These are phyloP conservation scores for Collybia mongolica DNA, from an alignment of 768 basidiomycete species.

Conservation along the genomic window DNA sequence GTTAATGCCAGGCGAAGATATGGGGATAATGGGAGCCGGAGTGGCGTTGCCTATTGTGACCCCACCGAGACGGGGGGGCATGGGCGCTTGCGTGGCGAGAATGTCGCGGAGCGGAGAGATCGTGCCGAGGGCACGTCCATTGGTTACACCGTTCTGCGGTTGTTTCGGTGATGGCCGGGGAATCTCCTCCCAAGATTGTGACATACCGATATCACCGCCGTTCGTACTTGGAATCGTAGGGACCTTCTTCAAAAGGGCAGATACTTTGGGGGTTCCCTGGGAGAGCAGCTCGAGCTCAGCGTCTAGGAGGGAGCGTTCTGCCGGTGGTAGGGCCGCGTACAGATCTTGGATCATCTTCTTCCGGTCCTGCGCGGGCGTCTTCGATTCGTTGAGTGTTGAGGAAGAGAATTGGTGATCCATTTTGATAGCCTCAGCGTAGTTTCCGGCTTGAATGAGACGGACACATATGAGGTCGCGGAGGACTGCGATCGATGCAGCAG, in stretches of 20 bases:
- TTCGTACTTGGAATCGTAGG: slow-evolving; percentile 15
- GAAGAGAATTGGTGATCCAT: slow-evolving; percentile 64
- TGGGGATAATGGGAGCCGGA: slow-evolving; percentile 15
- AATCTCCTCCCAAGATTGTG: slow-evolving; percentile 68
- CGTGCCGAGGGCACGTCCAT: slow-evolving; percentile 11
- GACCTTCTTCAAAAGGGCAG: slow-evolving; percentile 3
- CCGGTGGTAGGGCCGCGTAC: slow-evolving; percentile 57
- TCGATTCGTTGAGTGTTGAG: slow-evolving; percentile 35
- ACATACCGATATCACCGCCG: slow-evolving; percentile 31
- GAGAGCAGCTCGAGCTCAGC: slow-evolving; percentile 44
- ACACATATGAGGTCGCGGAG: slow-evolving; percentile 80
- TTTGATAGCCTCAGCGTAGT: slow-evolving; percentile 71
- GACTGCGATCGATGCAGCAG: slow-evolving; percentile 48
- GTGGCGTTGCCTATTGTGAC: background rate
- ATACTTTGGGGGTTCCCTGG: slow-evolving; percentile 3
- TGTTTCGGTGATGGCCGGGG: slow-evolving; percentile 14
- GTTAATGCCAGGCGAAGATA: slow-evolving; percentile 6
- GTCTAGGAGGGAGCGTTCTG: slow-evolving; percentile 65
- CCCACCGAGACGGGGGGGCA: slow-evolving; percentile 35
- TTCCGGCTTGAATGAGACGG: slow-evolving; percentile 72
- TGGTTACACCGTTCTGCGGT: background rate
- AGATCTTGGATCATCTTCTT: slow-evolving; percentile 69
- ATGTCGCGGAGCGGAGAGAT: slow-evolving; percentile 15
- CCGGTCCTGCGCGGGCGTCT: slow-evolving; percentile 50
- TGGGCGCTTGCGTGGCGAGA: slow-evolving; percentile 24